Evolutionary conservation across 257 asterid genomes (phyloP).

Genomic region (Datura wrightii): DNA sequence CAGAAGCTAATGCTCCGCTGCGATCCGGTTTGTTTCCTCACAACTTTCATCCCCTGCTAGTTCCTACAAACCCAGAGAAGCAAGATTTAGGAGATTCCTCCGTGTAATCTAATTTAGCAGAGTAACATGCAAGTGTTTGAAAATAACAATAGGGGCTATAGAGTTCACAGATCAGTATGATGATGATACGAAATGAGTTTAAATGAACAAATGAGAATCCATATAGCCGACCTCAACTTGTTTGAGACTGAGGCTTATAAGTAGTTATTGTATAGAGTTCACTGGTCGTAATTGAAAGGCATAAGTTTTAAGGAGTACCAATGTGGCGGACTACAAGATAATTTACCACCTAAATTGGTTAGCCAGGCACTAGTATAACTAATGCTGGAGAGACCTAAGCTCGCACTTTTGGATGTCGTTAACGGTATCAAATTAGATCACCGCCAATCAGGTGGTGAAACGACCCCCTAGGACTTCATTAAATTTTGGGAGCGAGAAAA

Average conservation of each 20-base stretch:
- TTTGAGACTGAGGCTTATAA: background rate
- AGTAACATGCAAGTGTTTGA: background rate
- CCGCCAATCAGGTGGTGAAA: background rate
- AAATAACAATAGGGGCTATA: background rate
- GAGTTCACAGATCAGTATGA: background rate
- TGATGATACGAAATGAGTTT: background rate
- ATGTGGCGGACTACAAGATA: background rate
- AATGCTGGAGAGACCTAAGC: background rate
- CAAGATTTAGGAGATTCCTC: background rate
- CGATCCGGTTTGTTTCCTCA: background rate
- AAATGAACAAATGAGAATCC: background rate
- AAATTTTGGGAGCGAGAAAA: background rate
- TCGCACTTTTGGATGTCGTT: background rate
- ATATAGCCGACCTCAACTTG: background rate
- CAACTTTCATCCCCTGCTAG: constrained; percentile 8
- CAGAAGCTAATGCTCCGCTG: background rate
- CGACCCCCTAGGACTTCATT: background rate
- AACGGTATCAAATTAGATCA: background rate
- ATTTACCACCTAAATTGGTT: background rate
- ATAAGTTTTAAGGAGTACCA: background rate
- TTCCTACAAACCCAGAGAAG: constrained; percentile 41
- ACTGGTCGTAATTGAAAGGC: background rate
- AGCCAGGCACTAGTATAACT: background rate
- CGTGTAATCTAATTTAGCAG: constrained; percentile 9
- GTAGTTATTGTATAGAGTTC: background rate